Evolutionary conservation across 106 monocot genomes (phyloP).

Genomic region (Phalaenopsis equestris): DNA sequence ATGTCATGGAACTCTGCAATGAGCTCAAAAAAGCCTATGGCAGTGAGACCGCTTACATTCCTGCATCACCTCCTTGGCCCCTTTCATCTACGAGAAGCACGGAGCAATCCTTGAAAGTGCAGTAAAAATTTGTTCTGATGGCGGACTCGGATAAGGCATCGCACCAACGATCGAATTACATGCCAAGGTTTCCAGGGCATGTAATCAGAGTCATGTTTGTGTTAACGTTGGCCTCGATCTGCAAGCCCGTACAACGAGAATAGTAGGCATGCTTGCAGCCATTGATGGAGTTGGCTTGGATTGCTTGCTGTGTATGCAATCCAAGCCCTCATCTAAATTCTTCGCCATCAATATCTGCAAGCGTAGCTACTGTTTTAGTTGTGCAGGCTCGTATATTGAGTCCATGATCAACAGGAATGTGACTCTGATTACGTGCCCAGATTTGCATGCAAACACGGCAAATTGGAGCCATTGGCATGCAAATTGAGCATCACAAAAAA

Average conservation of each 20-base stretch:
- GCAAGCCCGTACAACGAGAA: not conserved
- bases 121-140: conserved; percentile 2
- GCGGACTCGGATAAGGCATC: conserved; percentile 2
- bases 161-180: conserved; percentile 18
- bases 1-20: conserved; percentile 67
- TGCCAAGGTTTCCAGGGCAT: conserved; percentile 11
- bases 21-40: conserved; percentile 49
- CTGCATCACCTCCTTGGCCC: not conserved
- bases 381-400: not conserved
- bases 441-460: not conserved
- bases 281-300: not conserved
- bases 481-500: not conserved
- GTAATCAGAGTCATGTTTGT: not conserved
- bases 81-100: not conserved
- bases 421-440: conserved; percentile 3
- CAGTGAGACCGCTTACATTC: conserved; percentile 45
- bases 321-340: not conserved
- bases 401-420: conserved; percentile 8
- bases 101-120: conserved; percentile 15
- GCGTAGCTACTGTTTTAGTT: conserved; percentile 3
- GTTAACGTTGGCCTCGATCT: conserved; percentile 5
- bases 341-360: conserved; percentile 1
- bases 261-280: conserved; percentile 11
- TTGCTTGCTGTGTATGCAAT: not conserved
- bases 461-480: conserved; percentile 5